These are phyloP conservation scores for Paralagenidium karlingii DNA, from an alignment of 352 stramenopile genomes.

Conservation along the genomic window DNA sequence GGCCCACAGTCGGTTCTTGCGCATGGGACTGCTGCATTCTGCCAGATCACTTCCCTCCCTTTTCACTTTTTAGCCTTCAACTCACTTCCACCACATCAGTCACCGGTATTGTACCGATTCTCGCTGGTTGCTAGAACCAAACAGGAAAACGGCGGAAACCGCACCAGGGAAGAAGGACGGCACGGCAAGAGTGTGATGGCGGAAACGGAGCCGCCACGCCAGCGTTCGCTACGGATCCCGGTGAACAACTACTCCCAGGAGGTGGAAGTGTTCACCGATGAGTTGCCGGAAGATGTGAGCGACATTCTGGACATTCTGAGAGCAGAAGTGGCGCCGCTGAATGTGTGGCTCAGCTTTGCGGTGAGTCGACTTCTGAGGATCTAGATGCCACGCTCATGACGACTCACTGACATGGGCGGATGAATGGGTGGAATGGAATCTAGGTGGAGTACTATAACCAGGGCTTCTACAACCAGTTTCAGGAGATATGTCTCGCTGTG, in stretches of 20 bases:
- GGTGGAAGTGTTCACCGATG: constrained; percentile 85
- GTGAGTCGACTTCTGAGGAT: constrained; percentile 21
- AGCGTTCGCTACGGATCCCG: constrained; percentile 78
- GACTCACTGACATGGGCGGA: not conserved
- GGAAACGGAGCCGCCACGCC: constrained; percentile 13
- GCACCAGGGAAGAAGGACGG: constrained; percentile 6
- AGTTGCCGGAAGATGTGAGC: constrained; percentile 83
- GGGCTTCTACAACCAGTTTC: constrained; percentile 61
- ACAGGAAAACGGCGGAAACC: no score
- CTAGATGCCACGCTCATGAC: not conserved
- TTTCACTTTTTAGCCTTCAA: not conserved
- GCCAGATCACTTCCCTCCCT: not conserved
- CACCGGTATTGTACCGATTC: no score
- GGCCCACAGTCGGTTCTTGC: constrained; percentile 11
- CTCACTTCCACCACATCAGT: not conserved
- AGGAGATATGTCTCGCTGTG: constrained; percentile 76
- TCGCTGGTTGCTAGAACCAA: no score
- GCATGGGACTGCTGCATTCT: not conserved
- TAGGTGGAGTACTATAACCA: constrained; percentile 86
- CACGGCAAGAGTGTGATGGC: constrained; percentile 12
- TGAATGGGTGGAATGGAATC: constrained; percentile 2
- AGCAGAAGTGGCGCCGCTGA: constrained; percentile 81
- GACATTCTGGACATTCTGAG: constrained; percentile 87
- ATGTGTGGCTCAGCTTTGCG: constrained; percentile 87
- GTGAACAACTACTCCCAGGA: constrained; percentile 84